These are phyloP conservation scores for Leonotis leonurus DNA, from an alignment of 257 asterid species.

Conservation along the genomic window DNA sequence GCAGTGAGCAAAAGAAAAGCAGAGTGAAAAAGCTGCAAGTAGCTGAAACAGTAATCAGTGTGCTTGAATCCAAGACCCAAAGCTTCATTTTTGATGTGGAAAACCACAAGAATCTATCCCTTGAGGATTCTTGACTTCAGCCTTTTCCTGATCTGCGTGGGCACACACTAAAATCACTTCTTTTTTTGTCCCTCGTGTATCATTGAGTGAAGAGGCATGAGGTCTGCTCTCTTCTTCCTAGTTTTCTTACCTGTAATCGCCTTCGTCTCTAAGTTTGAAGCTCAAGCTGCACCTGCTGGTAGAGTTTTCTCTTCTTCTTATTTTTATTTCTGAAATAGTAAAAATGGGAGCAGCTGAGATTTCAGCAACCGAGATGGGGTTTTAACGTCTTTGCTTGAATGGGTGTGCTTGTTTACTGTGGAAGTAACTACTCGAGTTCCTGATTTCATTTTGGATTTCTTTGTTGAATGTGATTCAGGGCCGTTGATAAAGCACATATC, in stretches of 20 bases:
- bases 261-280: constrained; percentile 43
- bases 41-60: constrained; percentile 13
- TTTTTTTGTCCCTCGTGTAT: neutral
- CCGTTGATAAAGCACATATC: constrained; percentile 80
- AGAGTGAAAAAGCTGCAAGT: constrained; percentile 15
- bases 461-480: constrained; percentile 31
- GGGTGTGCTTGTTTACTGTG: constrained; percentile 3
- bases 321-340: neutral
- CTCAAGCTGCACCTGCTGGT: constrained; percentile 92
- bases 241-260: constrained; percentile 34
- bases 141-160: constrained; percentile 29
- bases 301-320: neutral
- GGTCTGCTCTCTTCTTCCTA: constrained; percentile 38
- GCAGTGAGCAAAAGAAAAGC: neutral
- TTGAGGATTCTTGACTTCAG: neutral
- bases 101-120: neutral
- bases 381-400: constrained; percentile 4
- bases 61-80: constrained; percentile 8
- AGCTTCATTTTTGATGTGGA: neutral
- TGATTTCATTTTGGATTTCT: neutral
- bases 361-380: neutral
- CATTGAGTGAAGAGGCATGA: constrained; percentile 32
- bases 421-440: neutral
- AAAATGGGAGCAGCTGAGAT: neutral
- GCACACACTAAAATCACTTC: neutral